phyloP scores from a whole-genome alignment of 148 eudicot species.

The Bassia scoparia region DNA sequence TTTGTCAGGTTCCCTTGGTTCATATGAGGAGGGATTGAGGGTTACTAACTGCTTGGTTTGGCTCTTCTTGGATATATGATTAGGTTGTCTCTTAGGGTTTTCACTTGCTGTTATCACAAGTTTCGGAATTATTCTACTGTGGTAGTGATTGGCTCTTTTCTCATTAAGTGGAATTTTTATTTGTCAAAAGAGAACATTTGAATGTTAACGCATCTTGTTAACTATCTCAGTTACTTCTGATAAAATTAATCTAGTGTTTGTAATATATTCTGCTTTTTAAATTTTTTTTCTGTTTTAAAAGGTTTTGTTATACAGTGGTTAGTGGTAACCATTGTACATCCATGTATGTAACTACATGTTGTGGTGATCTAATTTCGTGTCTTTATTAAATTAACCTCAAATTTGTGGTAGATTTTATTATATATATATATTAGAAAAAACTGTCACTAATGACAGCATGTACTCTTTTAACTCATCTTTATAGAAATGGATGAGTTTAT shows the following conservation, averaged over 20 bases:
- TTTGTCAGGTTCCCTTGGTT: background rate
- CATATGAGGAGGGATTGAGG: too few relatives aligned
- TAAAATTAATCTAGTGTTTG: background rate
- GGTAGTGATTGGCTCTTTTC: background rate
- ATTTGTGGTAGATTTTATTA: background rate
- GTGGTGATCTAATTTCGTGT: background rate
- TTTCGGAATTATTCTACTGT: background rate
- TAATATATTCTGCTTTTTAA: background rate
- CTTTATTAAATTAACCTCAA: too few relatives aligned
- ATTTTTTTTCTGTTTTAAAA: background rate
- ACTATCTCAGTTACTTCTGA: background rate
- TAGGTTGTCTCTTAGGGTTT: background rate
- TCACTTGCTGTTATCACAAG: background rate
- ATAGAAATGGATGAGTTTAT: slow-evolving; percentile 1
- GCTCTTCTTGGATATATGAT: background rate
- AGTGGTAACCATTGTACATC: background rate
- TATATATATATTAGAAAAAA: background rate
- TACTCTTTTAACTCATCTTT: background rate
- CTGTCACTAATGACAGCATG: background rate
- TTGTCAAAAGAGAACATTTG: background rate
- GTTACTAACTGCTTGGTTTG: background rate
- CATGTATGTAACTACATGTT: background rate
- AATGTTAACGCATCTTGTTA: background rate
- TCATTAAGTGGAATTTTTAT: background rate
- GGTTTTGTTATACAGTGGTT: background rate